Evolutionary conservation across 352 stramenopile genomes (phyloP).

Genomic region (Globisporangium echinulatum): DNA sequence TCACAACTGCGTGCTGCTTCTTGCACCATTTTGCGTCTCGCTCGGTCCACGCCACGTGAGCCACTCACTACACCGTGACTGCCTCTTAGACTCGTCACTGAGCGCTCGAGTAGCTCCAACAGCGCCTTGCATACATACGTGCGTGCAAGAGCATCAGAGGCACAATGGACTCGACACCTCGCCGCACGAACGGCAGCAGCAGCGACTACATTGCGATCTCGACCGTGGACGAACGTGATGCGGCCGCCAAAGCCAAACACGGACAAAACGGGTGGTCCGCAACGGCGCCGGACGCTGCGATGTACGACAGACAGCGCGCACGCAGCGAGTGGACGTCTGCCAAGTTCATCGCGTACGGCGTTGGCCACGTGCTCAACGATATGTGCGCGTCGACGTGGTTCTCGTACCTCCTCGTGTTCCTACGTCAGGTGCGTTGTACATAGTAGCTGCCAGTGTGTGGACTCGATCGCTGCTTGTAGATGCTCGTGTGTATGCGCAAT

Average conservation of each 20-base stretch:
- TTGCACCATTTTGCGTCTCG: no score
- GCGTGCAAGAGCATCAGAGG: no score
- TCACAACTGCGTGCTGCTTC: no score
- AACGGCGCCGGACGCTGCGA: slow-evolving; percentile 1
- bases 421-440: slow-evolving; percentile 29
- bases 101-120: no score
- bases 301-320: slow-evolving; percentile 3
- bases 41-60: no score
- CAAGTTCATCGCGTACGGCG: slow-evolving; percentile 67
- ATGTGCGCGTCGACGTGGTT: slow-evolving; percentile 88
- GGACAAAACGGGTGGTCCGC: not conserved
- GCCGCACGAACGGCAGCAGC: not conserved
- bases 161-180: not conserved
- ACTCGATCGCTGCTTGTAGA: not conserved
- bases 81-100: no score
- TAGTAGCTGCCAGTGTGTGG: no score
- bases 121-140: no score
- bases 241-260: not conserved
- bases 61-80: no score
- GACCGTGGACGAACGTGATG: slow-evolving; percentile 3
- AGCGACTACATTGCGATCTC: slow-evolving; percentile 15
- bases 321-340: slow-evolving; percentile 39
- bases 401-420: slow-evolving; percentile 82
- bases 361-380: slow-evolving; percentile 84
- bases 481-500: not conserved